Percentiles rank a stretch among this genome's conserved stretches.
Conservation (phyloP, 2,329 filamentous ascomycete species). For the Scedosporium boydii region DNA sequence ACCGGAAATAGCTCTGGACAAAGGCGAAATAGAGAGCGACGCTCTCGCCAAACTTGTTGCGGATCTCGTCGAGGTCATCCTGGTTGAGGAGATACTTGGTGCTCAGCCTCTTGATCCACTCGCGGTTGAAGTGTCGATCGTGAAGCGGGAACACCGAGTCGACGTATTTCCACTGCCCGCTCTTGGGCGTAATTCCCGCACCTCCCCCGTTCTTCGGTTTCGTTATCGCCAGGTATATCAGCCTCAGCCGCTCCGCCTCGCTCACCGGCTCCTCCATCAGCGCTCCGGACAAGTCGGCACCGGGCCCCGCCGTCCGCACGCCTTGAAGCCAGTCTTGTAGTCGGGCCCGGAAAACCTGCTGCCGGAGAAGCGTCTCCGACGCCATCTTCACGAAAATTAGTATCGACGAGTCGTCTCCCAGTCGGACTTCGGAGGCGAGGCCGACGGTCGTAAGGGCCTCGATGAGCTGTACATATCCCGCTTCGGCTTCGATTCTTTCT, state of each 20-base stretch:
- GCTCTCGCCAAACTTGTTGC: constrained; percentile 68
- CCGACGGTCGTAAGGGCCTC: constrained; percentile 67
- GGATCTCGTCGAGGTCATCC: constrained; percentile 62
- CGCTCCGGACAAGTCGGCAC: constrained; percentile 55
- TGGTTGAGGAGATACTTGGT: constrained; percentile 59
- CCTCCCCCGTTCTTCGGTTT: constrained; percentile 65
- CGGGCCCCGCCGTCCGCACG: constrained; percentile 67
- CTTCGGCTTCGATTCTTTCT: constrained; percentile 63
- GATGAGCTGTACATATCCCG: constrained; percentile 69
- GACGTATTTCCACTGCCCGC: constrained; percentile 63
- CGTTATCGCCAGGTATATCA: constrained; percentile 79
- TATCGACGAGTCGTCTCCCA: constrained; percentile 64
- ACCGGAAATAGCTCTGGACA: constrained; percentile 80
- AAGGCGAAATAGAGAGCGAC: constrained; percentile 96
- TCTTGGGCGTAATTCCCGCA: constrained; percentile 62
- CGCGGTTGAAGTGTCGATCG: constrained; percentile 63
- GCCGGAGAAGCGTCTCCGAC: constrained; percentile 63
- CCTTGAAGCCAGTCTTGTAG: constrained; percentile 93
- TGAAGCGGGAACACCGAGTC: constrained; percentile 71
- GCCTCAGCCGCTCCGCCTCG: constrained; percentile 78
- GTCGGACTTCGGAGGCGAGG: constrained; percentile 79
- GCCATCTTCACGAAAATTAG: constrained; percentile 77
- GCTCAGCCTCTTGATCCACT: constrained; percentile 67
- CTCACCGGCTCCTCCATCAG: constrained; percentile 68
- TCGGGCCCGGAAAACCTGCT: constrained; percentile 76